Evolutionary conservation across 495 filamentous ascomycete species (phyloP), one percentile per base, ranked within the genome.

Genomic region (Penicillium bovifimosum): DNA sequence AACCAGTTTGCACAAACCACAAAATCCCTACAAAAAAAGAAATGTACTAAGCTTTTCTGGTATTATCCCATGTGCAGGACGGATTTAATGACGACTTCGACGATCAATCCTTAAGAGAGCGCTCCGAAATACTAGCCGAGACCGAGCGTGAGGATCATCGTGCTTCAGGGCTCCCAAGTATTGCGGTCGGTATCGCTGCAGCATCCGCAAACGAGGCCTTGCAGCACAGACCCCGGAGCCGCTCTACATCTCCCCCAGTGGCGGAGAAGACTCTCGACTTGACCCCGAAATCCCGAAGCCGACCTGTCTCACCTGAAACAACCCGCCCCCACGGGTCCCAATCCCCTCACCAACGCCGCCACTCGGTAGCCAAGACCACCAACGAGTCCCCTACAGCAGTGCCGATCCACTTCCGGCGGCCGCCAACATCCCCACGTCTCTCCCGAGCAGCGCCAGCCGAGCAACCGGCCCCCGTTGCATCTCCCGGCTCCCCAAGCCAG

Each of bases 301-400:
- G 70, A 61, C 67, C 70, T 7, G 60, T 64, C 7, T 73, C 73
- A 1, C 71, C 70, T 14, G 62, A 65, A 44, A 35, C 53, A 18
- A 43, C 45, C 26, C 51, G 54, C 32, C 48, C 58, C 9, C 52
- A 53, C 0, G 60, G 56, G n/a, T 38, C 46, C n/a, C 35, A 46
- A 26, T 43, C 51, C 2, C 41, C 50, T 27, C 53, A 41, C n/a
- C 59, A 57, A 45, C 65, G 70, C 24, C 63, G 69, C 3, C 52
- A 60, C 7, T 74, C 73, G 13, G 32, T 65, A n/a, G 53, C 62
- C 35, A 69, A 58, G 7, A 64, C 64, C 9, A 63, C 41, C 11
- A 67, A 52, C 4, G 70, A 72, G 14, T 78, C 76, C 13, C 74
- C 77, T 10, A 77, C 77, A 14, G 75, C 76, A 6, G 69, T 80